phyloP scores from a whole-genome alignment of 2,329 filamentous ascomycete species.

The Ophiostoma sp. region DNA sequence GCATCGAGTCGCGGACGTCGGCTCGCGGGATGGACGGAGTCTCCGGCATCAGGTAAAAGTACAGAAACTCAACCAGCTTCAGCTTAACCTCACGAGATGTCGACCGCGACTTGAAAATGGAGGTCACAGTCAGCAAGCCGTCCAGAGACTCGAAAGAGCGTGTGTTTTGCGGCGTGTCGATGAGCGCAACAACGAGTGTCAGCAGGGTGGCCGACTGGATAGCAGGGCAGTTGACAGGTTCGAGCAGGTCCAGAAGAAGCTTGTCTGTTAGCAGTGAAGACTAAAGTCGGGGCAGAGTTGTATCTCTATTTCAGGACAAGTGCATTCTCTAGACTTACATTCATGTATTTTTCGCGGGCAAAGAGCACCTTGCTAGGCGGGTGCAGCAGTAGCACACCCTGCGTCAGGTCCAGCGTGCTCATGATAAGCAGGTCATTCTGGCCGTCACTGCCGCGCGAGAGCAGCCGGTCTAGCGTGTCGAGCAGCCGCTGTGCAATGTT shows the following conservation, averaged over 20 bases:
- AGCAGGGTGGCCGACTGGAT: conserved; percentile 88
- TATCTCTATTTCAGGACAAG: background rate
- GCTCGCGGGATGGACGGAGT: conserved; percentile 53
- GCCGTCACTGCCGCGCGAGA: conserved; percentile 40
- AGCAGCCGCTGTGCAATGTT: conserved; percentile 87
- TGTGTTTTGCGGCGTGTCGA: conserved; percentile 81
- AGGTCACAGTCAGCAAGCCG: conserved; percentile 84
- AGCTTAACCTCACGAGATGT: conserved; percentile 87
- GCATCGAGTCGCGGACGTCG: conserved; percentile 35
- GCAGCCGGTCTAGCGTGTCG: conserved; percentile 38
- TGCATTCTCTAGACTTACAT: conserved; percentile 47
- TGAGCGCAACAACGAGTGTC: conserved; percentile 80
- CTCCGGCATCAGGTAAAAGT: conserved; percentile 98
- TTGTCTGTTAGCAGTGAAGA: conserved; percentile 23
- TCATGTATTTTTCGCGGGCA: conserved; percentile 88
- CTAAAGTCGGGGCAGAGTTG: background rate
- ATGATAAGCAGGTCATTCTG: conserved; percentile 86
- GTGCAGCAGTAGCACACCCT: conserved; percentile 82
- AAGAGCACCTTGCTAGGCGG: conserved; percentile 85
- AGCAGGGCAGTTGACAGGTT: conserved; percentile 83
- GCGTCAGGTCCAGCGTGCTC: conserved; percentile 79
- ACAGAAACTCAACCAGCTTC: conserved; percentile 93
- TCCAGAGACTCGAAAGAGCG: conserved; percentile 89
- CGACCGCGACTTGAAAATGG: conserved; percentile 81
- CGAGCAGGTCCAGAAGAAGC: conserved; percentile 89